Base-by-base conservation (phyloP, 2,329 filamentous ascomycete genomes). In the Cryphonectria parasitica region DNA sequence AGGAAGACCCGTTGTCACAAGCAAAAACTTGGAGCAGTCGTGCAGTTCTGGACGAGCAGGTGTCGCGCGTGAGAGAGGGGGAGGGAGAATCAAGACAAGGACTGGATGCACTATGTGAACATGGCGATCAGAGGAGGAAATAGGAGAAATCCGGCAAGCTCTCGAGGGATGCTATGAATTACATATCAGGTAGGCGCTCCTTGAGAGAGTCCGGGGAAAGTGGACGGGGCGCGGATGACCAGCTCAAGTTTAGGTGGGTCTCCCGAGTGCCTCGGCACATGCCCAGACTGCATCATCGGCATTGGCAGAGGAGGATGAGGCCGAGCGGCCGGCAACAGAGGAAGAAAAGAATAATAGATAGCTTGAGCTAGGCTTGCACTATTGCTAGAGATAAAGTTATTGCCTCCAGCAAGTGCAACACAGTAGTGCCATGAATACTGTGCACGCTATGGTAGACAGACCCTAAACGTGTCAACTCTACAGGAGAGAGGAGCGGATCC, bases 241-340 rank as follows among this genome's bases (percentile, higher is more conserved):
- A 61, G 34, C 58, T 61, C 31, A 36, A 36, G 31, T 15, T 34
- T 39, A 4, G 34, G 58, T 61, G 58, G 58, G 22, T 61, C 58
- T 34, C 58, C 58, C 58, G 58, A 61, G 58, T 61, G 58, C 58
- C 58, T 61, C 58, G 58, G 58, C 58, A 61, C 34, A 36, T 15
- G 31, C 3, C 34, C 8, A 22, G 15, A 61, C 34, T 61, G 31
- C 58, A 39, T 39, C 58, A 61, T 39, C 22, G 58, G 7, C 15
- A 61, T 61, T 61, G 58, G 58, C 19, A 61, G 58, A 39, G 45
- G 45, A n/a, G 19, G 45, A 49, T 22, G 7, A 49, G 45, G 22
- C 45, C 45, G 45, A 49, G 19, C 10, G 45, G 45, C 22, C 56
- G 56, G 56, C 7, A 36, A 36, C 56, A 36, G 25, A 54, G 4